Percentiles rank a stretch among this genome's conserved stretches.
These are phyloP conservation scores for Lachnellula arida DNA, from an alignment of 2,329 filamentous ascomycete species.

Conservation along the genomic window DNA sequence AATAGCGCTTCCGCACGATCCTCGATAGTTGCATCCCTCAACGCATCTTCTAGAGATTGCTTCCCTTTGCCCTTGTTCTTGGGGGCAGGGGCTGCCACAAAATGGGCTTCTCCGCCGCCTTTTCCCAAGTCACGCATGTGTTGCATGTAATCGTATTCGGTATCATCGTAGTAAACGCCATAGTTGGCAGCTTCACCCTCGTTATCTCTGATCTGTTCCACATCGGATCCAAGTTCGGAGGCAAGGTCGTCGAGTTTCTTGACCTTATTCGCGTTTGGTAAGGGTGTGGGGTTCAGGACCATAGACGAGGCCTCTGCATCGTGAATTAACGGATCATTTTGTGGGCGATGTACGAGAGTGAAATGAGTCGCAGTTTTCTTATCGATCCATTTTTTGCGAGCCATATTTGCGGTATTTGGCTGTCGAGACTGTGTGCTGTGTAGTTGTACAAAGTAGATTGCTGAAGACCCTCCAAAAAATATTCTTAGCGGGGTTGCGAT, in stretches of 20 bases:
- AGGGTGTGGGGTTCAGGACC: slow-evolving; percentile 70
- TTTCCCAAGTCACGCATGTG: slow-evolving; percentile 84
- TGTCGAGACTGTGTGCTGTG: slow-evolving; percentile 20
- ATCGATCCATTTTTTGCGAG: slow-evolving; percentile 49
- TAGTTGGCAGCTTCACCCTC: slow-evolving; percentile 95
- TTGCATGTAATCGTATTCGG: slow-evolving; percentile 98
- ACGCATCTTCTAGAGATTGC: slow-evolving; percentile 74
- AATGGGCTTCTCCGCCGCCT: slow-evolving; percentile 68
- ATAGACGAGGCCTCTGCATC: slow-evolving; percentile 84
- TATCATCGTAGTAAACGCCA: slow-evolving; percentile 92
- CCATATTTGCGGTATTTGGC: slow-evolving; percentile 23
- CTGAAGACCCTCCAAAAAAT: background rate
- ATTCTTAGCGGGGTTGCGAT: background rate
- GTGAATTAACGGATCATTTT: slow-evolving; percentile 96
- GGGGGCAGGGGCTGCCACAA: slow-evolving; percentile 68
- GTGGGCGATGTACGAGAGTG: slow-evolving; percentile 88
- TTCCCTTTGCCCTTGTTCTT: slow-evolving; percentile 68
- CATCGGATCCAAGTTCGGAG: slow-evolving; percentile 67
- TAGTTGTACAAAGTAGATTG: slow-evolving; percentile 2
- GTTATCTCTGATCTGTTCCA: slow-evolving; percentile 68
- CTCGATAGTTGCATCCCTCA: slow-evolving; percentile 57
- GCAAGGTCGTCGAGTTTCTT: slow-evolving; percentile 72
- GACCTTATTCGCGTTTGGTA: slow-evolving; percentile 47
- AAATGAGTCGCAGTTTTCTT: slow-evolving; percentile 94
- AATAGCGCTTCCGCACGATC: slow-evolving; percentile 54